phyloP scores from a whole-genome alignment of 2,329 filamentous ascomycete genomes.

The Cladophialophora yegresii region DNA sequence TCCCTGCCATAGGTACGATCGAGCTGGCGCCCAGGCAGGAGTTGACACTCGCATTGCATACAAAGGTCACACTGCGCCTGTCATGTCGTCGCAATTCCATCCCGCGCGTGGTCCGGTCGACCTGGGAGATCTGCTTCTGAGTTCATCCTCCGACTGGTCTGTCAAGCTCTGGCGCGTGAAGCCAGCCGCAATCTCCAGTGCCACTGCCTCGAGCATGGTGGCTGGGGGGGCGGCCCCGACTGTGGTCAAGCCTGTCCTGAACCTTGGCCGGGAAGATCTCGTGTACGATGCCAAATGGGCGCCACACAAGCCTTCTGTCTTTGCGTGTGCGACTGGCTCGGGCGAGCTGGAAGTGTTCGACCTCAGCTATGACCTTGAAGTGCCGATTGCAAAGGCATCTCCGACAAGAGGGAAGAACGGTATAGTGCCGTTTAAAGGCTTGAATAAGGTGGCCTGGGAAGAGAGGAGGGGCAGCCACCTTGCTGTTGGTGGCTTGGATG shows the following conservation, averaged over 20 bases:
- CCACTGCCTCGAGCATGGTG: constrained; percentile 49
- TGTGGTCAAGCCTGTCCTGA: constrained; percentile 72
- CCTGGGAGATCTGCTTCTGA: constrained; percentile 88
- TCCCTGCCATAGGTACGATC: constrained; percentile 94
- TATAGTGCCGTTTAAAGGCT: constrained; percentile 74
- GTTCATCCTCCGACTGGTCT: constrained; percentile 93
- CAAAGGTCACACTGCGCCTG: constrained; percentile 84
- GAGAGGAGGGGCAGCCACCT: constrained; percentile 80
- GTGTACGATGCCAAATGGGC: constrained; percentile 98
- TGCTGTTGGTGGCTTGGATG: constrained; percentile 89
- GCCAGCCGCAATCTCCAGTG: constrained; percentile 45
- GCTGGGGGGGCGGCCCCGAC: constrained; percentile 42
- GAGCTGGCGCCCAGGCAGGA: constrained; percentile 93
- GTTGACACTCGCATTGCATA: constrained; percentile 89
- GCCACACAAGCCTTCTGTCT: constrained; percentile 88
- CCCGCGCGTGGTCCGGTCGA: constrained; percentile 89
- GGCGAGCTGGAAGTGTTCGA: constrained; percentile 95
- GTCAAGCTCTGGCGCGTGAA: constrained; percentile 96
- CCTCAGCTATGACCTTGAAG: constrained; percentile 85
- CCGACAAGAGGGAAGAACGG: constrained; percentile 65
- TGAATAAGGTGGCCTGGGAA: constrained; percentile 97
- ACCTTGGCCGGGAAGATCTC: constrained; percentile 91
- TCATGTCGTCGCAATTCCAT: constrained; percentile 96
- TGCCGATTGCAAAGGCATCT: constrained; percentile 78
- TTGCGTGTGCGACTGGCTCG: constrained; percentile 89